These are phyloP conservation scores for Vachellia collinsii DNA, from an alignment of 306 rosid genomes.

Conservation along the genomic window DNA sequence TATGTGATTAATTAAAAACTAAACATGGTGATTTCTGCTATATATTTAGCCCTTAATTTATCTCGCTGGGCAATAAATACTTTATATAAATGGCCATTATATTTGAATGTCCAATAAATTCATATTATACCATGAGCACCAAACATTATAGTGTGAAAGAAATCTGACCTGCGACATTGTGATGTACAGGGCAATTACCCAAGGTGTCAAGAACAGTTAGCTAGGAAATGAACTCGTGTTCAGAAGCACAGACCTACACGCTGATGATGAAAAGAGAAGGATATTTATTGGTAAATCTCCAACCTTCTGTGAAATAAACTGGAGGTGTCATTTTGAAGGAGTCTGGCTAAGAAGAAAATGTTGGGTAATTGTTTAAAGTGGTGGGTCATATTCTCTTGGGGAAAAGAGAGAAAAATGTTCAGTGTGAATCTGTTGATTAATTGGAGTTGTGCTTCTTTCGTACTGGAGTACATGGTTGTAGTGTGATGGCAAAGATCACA, in stretches of 20 bases:
- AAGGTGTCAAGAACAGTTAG: conserved; percentile 22
- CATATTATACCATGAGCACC: background rate
- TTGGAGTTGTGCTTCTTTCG: background rate
- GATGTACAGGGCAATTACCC: background rate
- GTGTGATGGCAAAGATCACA: conserved; percentile 4
- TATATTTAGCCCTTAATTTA: background rate
- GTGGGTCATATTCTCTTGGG: background rate
- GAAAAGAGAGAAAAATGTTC: background rate
- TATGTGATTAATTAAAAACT: background rate
- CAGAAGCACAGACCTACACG: background rate
- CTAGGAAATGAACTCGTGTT: background rate
- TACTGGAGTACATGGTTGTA: background rate
- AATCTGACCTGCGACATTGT: background rate
- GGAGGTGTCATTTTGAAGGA: background rate
- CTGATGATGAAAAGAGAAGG: background rate
- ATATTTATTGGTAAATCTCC: background rate
- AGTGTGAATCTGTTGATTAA: conserved; percentile 6
- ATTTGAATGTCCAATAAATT: background rate
- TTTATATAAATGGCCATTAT: background rate
- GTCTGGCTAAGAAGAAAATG: background rate
- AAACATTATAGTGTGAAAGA: background rate
- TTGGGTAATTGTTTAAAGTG: background rate
- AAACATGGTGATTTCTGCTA: conserved; percentile 28
- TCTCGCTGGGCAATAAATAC: background rate
- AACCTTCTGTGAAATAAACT: background rate